Conservation (phyloP, 495 filamentous ascomycete species). For the Mycothermus thermophilus region DNA sequence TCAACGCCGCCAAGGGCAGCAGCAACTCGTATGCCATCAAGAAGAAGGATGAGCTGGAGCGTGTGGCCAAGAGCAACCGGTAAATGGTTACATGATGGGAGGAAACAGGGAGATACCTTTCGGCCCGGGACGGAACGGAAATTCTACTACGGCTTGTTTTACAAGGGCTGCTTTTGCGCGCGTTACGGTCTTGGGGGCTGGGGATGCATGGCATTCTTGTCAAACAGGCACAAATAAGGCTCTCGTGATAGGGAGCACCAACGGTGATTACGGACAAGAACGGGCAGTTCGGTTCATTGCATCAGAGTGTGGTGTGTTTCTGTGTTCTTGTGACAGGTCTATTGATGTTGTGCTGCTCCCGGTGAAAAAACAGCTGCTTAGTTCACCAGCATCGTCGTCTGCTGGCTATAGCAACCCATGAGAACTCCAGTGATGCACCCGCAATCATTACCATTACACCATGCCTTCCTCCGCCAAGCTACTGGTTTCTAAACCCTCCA, state of each 20-base stretch:
- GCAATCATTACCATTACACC: too few species aligned
- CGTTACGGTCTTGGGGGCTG: conserved; percentile 34
- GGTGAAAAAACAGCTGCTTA: too few species aligned
- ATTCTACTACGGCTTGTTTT: conserved; percentile 37
- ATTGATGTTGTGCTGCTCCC: too few species aligned
- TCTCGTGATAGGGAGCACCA: conserved; percentile 17
- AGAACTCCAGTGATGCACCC: too few species aligned
- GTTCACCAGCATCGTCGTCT: too few species aligned
- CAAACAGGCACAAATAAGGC: conserved; percentile 32
- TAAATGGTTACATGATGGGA: conserved; percentile 40
- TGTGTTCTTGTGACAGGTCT: conserved; percentile 1
- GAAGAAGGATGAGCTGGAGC: conserved; percentile 99
- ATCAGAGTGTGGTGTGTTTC: conserved; percentile 2
- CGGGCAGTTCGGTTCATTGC: conserved; percentile 1
- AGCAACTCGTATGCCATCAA: conserved; percentile 99
- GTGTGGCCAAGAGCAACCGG: conserved; percentile 99
- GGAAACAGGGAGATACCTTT: too few species aligned
- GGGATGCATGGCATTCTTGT: conserved; percentile 37
- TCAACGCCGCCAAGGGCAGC: conserved; percentile 99
- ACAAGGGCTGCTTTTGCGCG: conserved; percentile 36
- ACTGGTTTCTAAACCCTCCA: too few species aligned
- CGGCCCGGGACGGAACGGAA: conserved; percentile 24
- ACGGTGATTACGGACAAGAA: conserved; percentile 14
- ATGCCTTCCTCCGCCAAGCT: too few species aligned
- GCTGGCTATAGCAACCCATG: too few species aligned